Evolutionary conservation across 352 stramenopile genomes (phyloP), one percentile per base, ranked within the genome.

Genomic region (Phytophthora idaei): DNA sequence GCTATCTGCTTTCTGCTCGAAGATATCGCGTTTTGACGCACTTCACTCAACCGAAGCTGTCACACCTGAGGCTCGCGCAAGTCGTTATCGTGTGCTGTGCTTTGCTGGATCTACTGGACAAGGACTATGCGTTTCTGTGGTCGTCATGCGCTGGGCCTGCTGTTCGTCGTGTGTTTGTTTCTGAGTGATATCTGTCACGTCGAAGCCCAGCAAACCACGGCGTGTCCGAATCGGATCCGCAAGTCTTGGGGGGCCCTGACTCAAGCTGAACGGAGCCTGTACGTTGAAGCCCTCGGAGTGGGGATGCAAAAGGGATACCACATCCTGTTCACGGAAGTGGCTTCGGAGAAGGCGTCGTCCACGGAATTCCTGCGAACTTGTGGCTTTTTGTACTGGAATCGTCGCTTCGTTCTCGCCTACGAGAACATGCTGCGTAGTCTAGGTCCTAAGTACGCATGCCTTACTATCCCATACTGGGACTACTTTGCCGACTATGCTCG

Each of bases 401-500:
- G 83, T 8, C 79, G 81, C 21, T 90, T 83, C 46, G 54, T 92
- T 8, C 71, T 91, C 44, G 85, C 77, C 39, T 91, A 90, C 68
- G 85, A 94, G 57, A 83, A 80, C 44, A 92, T 92, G 83, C 71
- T 94, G 32, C 85, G 85, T 44, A 88, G 73, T 57, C 72, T 93
- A 1, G 81, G 65, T 11, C 57, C 81, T 0, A 74, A 62, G 17
- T 94, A 80, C 59, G 83, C 80, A 12, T 92, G 82, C 45, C 36
- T 94, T 27, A 93, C 83, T 28, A 73, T 92, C 25, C 85, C 87
- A 25, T 94, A 93, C 69, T 94, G 83, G 83, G 80, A 94, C 70
- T 88, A 87, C 56, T 91, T 88, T 42, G 67, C 80, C 0, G 85
- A 92, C 65, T 91, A 80, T 51, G 84, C 82, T 11, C 81, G 77